phyloP scores from a whole-genome alignment of 2,329 filamentous ascomycete genomes.

The Fusarium buxicola region DNA sequence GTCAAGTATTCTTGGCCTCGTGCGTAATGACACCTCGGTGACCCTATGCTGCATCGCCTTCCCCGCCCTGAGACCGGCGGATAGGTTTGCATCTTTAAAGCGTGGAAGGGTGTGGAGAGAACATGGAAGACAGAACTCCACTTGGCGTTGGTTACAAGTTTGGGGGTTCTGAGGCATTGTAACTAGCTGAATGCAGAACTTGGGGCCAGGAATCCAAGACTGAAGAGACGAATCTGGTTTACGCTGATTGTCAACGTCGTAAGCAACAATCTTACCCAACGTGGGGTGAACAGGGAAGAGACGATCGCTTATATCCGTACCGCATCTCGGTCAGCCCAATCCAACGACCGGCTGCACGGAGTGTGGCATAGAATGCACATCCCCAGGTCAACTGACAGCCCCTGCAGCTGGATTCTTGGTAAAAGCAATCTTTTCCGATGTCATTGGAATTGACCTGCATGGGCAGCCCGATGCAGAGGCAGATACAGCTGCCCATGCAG shows the following conservation, averaged over 20 bases:
- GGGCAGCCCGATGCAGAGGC: not conserved
- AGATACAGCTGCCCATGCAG: not conserved
- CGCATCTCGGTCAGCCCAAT: conserved; percentile 10
- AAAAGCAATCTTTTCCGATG: not conserved
- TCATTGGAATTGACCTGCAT: not conserved
- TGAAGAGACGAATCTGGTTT: conserved; percentile 1
- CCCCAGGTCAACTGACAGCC: conserved; percentile 28
- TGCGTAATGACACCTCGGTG: conserved; percentile 32
- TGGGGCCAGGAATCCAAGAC: not conserved
- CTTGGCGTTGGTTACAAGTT: conserved; percentile 19
- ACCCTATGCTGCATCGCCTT: conserved; percentile 7
- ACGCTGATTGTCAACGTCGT: not conserved
- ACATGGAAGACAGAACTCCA: conserved; percentile 9
- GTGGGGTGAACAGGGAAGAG: conserved; percentile 12
- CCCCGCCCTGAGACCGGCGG: conserved; percentile 21
- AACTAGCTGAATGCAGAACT: conserved; percentile 22
- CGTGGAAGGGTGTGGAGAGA: conserved; percentile 30
- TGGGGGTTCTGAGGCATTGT: conserved; percentile 22
- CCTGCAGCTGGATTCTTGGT: conserved; percentile 4
- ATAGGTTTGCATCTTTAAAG: conserved; percentile 4
- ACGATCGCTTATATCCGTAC: conserved; percentile 4
- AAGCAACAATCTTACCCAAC: conserved; percentile 9
- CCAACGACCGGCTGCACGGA: not conserved
- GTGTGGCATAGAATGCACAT: conserved; percentile 6
- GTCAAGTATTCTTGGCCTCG: conserved; percentile 34